Base-by-base conservation (phyloP, 805 yeast genomes). In the Jamesozyma spencerorum region DNA sequence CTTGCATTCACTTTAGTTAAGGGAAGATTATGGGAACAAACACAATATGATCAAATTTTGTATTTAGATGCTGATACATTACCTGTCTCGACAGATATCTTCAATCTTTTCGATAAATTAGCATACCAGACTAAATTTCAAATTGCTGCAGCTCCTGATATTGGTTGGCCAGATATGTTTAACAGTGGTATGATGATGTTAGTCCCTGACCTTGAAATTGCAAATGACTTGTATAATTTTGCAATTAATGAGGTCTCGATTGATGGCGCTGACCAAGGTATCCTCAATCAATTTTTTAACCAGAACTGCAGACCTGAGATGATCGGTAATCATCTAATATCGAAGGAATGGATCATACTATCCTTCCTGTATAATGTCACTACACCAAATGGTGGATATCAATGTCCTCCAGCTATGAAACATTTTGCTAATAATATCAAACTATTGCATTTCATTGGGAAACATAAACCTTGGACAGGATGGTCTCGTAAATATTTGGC, bases 201-300 rank as follows among this genome's bases (percentile, higher is more conserved):
- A 20, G 66, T 68, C 28, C 94, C 94, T 3, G 64, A 67, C 48
- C 31, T 46, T 1, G 44, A 48, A 0, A 70, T 68, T 17, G 79
- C 65, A 48, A 45, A 57, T 3, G 62, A 64, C 26, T 66, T 86
- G 36, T 44, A 57, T 20, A 36, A 47, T 2, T 59, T 60, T 26
- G 56, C 64, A 14, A 40, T 44, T 2, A 32, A 43, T 11, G 46
- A 47, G 11, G 50, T 50, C 12, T 65, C 77, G 1, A 84, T 85
- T 50, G 97, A 87, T 61, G 95, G 95, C 32, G 90, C 94, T 2
- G 97, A 87, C 62, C 97, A 87, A 60, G 97, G 97, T 11, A 67
- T 87, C 29, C 66, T 87, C 47, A 87, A 87, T 60, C 84, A 83
- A 54, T 81, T 73, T 53, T 85, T 84, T 57, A 60, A 60, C 36